Base-by-base conservation (phyloP, 179 eudicot genomes). In the Silene coronaria region DNA sequence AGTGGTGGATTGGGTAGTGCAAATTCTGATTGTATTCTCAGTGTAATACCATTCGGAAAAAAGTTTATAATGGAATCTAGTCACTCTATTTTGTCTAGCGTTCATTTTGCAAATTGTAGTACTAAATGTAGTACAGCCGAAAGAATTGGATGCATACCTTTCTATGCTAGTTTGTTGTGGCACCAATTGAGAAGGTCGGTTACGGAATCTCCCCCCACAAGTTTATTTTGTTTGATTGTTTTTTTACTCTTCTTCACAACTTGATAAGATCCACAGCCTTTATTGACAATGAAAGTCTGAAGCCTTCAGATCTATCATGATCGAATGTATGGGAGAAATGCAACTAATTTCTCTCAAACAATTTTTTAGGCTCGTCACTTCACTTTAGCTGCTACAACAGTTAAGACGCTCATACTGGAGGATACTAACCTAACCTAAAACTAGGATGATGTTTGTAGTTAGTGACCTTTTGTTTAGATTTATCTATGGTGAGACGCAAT, bases 1-100 rank as follows among this genome's bases (percentile, higher is more conserved):
- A 30, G 28, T 70, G 59, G 51, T 67, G 74, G 74, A 80, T 64
- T 70, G 71, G 75, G 23, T 65, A 27, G 3, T 75, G 36, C 66
- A 63, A 80, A 55, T 24, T 55, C 67, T 71, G 23, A 71, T 62
- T 34, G 65, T 71, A 28, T 16, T 77, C n/a, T 32, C 17, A 72
- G 32, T 75, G 71, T 8, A 28, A 21, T 26, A 74, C 42, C 70
- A 45, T 42, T 7, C 9, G 19, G 17, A 16, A 17, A 17, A 27
- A 46, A 23, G n/a, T 4, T 32, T 24, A 21, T 63, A 9, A 74
- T 46, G 60, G 36, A 46, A 42, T 46, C 45, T 73, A 73, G 76
- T 30, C 48, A 57, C 9, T 30, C 28, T 55, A 27, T 72, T 26
- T 4, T 17, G 45, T 65, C 69, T 28, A 17, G 45, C 46, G 30